phyloP scores from a whole-genome alignment of 2,329 filamentous ascomycete species.

The Cladosporium sp. region DNA sequence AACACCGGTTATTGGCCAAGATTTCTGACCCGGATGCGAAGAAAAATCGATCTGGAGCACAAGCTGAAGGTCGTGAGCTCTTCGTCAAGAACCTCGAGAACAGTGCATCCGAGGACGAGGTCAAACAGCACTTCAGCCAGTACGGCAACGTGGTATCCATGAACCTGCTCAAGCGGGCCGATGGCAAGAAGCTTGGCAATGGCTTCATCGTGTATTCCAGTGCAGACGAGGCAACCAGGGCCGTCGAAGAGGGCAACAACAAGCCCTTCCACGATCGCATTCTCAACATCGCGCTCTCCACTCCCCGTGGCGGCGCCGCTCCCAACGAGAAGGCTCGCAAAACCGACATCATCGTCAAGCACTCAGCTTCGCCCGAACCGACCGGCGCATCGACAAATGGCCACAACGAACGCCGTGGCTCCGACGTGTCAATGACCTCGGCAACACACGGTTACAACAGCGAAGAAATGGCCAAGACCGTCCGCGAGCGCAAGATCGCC shows the following conservation, averaged over 20 bases:
- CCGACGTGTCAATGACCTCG: constrained; percentile 27
- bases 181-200: constrained; percentile 68
- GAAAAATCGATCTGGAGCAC: constrained; percentile 72
- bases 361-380: constrained; percentile 24
- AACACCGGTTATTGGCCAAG: constrained; percentile 67
- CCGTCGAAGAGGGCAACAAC: constrained; percentile 30
- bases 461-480: constrained; percentile 24
- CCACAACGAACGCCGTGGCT: constrained; percentile 20
- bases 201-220: constrained; percentile 74
- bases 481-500: constrained; percentile 64
- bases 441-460: constrained; percentile 14
- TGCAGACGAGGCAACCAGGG: constrained; percentile 36
- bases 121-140: constrained; percentile 66
- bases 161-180: constrained; percentile 63
- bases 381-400: constrained; percentile 13
- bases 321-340: constrained; percentile 27
- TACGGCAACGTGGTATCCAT: constrained; percentile 71
- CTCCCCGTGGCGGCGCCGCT: constrained; percentile 24
- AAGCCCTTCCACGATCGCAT: constrained; percentile 32
- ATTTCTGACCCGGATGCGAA: constrained; percentile 78
- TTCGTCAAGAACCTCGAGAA: constrained; percentile 83
- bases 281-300: constrained; percentile 30
- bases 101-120: constrained; percentile 60
- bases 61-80: constrained; percentile 82
- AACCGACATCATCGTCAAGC: constrained; percentile 29